Base-by-base conservation (phyloP, 768 basidiomycete genomes). In the Megacollybia marginata region DNA sequence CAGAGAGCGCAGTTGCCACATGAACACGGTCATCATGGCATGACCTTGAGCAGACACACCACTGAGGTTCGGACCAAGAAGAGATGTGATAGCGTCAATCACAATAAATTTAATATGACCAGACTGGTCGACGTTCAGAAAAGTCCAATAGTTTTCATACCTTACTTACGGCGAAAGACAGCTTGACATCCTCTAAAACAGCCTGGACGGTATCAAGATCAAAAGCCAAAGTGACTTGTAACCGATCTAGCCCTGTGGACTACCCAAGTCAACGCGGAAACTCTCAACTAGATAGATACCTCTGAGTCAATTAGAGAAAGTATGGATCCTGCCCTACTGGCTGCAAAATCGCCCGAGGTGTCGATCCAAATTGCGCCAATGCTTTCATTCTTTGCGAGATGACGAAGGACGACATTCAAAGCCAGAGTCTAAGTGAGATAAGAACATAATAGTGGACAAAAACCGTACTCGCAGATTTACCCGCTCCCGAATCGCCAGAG, bases 11-110 rank as follows among this genome's bases (percentile, higher is more conserved):
- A 89, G 70, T 47, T 80, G 74, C 2, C 73, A 76, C 82, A 89
- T 87, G 49, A 89, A 78, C 2, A 74, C 72, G 0, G 75, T 75
- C 85, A 89, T 88, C 15, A 76, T 65, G 0, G 85, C 82, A 59
- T 91, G 88, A 5, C 88, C 88, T 66, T 88, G 79, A 2, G 85
- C 76, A 4, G 87, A 83, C 3, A 79, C 69, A 0, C 76, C 78
- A 56, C 77, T 85, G 18, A 90, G 69, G 42, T 76, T 65, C 1
- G 85, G 81, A 9, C 77, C 74, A 11, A 90, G 59, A 20, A 90
- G 69, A 13, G 82, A 69, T 1, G 87, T 85, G 36, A 88, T 67
- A 15, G 71, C 59, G 59, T 90, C 88, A 31, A 91, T 70, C 10
- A 89, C 78, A 8, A 90, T 57, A 45, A 74, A 76, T 23, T 69